Evolutionary conservation across 139 green algal genomes (phyloP), one percentile per base, ranked within the genome.

Genomic region (Edaphochlamys debaryana): DNA sequence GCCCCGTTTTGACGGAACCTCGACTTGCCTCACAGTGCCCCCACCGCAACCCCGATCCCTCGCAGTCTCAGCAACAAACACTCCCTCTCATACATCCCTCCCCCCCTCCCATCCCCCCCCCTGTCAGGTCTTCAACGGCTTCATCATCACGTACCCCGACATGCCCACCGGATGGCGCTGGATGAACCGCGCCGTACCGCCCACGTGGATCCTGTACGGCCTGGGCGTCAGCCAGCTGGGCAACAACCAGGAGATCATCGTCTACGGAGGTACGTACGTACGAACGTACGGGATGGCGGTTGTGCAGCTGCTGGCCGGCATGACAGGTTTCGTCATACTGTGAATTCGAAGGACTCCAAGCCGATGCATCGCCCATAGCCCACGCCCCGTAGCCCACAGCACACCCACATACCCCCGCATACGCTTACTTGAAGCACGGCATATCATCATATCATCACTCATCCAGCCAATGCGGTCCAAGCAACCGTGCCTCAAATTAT

Each of bases 61-160:
- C n/a, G n/a, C n/a, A n/a, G n/a, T n/a, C n/a, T n/a, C n/a, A n/a
- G n/a, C n/a, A n/a, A n/a, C n/a, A n/a, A n/a, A n/a, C n/a, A n/a
- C n/a, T n/a, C n/a, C n/a, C n/a, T n/a, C n/a, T n/a, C n/a, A n/a
- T n/a, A n/a, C n/a, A n/a, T n/a, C n/a, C n/a, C n/a, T n/a, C n/a
- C n/a, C n/a, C n/a, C n/a, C n/a, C n/a, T n/a, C n/a, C n/a, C n/a
- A n/a, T n/a, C n/a, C n/a, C n/a, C n/a, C n/a, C n/a, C n/a, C n/a
- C n/a, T n/a, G n/a, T n/a, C n/a, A n/a, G n/a, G 48, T 96, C 7
- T 95, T 94, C 80, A 95, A 94, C 42, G 94, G 94, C 41, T 97
- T 97, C 77, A 80, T 95, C 72, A 92, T 95, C 40, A 90, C 93
- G 27, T 97, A 95, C 86, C 84, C 92, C 0, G 34, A 79, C 30